Base-by-base conservation (phyloP, 345 rosid genomes). In the Linum trigynum region DNA sequence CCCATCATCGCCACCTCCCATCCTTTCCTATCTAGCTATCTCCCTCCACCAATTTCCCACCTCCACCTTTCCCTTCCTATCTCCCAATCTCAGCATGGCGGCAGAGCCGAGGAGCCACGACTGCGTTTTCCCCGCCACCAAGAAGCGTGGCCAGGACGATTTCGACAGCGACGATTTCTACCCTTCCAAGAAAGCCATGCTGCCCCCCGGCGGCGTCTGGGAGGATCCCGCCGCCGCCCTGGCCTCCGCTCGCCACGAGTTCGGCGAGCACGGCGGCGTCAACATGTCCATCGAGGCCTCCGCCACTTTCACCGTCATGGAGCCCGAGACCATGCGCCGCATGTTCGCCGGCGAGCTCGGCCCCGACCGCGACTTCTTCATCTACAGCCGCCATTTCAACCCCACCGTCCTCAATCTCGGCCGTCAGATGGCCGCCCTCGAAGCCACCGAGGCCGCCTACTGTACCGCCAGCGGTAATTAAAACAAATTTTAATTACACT, bases 291-390 rank as follows among this genome's bases (percentile, higher is more conserved):
- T 88, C 62, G 99, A 94, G 75, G 96, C 97, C 56, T 94, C 97
- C n/a, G 99, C 95, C 68, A 88, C 96, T 63, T 94, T 94, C 87
- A 90, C 97, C 55, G 99, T 88, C 71, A 90, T 94, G 95, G 99
- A 94, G 76, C 89, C 99, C 0, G 97, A 88, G 38, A 94, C 95
- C 59, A 87, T 94, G 97, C 77, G 84, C 59, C 87, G 91, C 39
- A 83, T 94, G 91, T 94, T 94, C 77, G 0, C 92, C 67, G 96
- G 97, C 39, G 97, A 94, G 64, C 86, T 90, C n/a, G 99, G 97
- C 14, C 88, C 99, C 7, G 96, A 94, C 60, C 89, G 92, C 8
- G 95, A 94, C 75, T 94, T 90, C 79, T 94, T 84, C 76, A 82
- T 94, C 67, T 94, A 88, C 70, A 94, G 97, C 77, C 97, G 99